A percentile compares a stretch with the other conserved stretches of the same genome.
These are phyloP conservation scores for Pichia scutulata DNA, from an alignment of 805 yeast species.

Conservation along the genomic window DNA sequence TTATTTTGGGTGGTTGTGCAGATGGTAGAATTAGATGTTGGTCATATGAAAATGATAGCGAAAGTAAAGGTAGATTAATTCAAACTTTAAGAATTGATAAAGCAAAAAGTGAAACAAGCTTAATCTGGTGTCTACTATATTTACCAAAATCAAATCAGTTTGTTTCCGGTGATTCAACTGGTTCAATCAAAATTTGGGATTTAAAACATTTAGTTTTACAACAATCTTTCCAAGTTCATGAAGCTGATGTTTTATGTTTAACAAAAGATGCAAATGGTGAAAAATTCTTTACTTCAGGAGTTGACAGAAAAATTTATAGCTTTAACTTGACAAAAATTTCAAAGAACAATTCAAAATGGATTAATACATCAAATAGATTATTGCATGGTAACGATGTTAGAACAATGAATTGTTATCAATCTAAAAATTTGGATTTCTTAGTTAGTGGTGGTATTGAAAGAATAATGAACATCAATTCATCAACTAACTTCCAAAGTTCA, in stretches of 20 bases:
- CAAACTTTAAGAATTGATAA: constrained; percentile 90
- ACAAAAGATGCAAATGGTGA: constrained; percentile 53
- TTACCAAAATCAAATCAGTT: constrained; percentile 61
- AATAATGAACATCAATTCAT: constrained; percentile 56
- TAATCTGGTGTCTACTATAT: constrained; percentile 80
- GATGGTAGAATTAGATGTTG: constrained; percentile 89
- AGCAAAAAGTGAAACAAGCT: constrained; percentile 73
- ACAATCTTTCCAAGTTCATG: constrained; percentile 79
- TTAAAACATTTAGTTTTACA: constrained; percentile 62
- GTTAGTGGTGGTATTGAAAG: constrained; percentile 83
- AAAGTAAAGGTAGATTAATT: constrained; percentile 53
- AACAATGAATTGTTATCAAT: constrained; percentile 61
- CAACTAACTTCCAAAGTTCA: constrained; percentile 62
- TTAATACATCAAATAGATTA: constrained; percentile 64
- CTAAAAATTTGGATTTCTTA: constrained; percentile 58
- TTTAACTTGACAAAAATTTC: constrained; percentile 43
- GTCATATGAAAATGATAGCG: constrained; percentile 37
- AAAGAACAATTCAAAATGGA: constrained; percentile 52
- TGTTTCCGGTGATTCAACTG: constrained; percentile 96
- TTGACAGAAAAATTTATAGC: constrained; percentile 83
- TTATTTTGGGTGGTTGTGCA: constrained; percentile 87
- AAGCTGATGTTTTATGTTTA: constrained; percentile 81
- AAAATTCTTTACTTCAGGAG: constrained; percentile 79
- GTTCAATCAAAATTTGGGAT: constrained; percentile 91
- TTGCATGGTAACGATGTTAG: constrained; percentile 85